Base-by-base conservation (phyloP, 805 yeast species). In the Isabelozyma rhagii region DNA sequence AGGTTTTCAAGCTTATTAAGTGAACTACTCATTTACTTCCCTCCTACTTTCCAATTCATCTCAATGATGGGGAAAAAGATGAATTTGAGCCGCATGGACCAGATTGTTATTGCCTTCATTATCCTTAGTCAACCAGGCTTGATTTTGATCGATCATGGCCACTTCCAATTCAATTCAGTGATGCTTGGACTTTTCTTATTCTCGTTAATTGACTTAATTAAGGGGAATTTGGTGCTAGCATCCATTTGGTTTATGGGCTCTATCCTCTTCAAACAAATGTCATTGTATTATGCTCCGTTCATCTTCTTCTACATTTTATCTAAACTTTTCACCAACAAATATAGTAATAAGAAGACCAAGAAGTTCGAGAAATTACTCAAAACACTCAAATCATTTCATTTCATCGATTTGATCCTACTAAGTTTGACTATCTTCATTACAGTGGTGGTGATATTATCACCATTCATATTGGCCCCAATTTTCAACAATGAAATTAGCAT, bases 201-300 rank as follows among this genome's bases (percentile, higher is more conserved):
- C 47, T 78, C 96, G 0, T 70, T 94, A 41, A 81, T 80, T 47
- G 84, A 83, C 52, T 72, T 93, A 38, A 62, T 86, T 31, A 79
- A 82, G 50, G 88, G 83, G 29, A 82, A 83, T 59, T 77, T 82
- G 48, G 76, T 84, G 8, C 56, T 83, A 9, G 93, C 96, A 0
- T 83, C 96, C 4, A 66, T 87, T 1, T 83, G 86, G 71, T 94
- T 92, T 65, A 87, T 90, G 3, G 61, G 83, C 43, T 81, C 97
- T 1, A 69, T 94, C 11, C 80, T 87, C 41, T 94, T 92, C 74
- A 94, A 94, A 66, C 99, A 93, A 62, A 94, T 94, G 98, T 88
- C 97, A 0, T 74, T 94, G 31, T 94, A 92, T 67, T 94, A 91
- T 67, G 82, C 97, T 0, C 97, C 98, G 11, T 83, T 89, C 41